These are phyloP conservation scores for Hordeum marinum DNA, from an alignment of 176 grass and related monocot genomes.

Conservation along the genomic window DNA sequence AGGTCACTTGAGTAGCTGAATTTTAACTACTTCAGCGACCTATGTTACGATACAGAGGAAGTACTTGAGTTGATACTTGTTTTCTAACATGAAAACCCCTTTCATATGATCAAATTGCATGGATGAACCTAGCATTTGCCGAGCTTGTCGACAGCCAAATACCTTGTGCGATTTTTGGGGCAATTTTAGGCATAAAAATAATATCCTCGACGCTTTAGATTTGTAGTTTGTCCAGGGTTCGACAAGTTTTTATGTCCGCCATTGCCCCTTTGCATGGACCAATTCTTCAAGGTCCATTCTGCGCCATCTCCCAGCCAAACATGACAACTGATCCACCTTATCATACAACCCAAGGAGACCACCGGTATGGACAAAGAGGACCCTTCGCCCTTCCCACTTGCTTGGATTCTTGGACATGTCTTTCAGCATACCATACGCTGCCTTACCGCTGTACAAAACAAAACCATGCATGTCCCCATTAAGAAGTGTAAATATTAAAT, in stretches of 20 bases:
- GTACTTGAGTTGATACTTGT: neutral
- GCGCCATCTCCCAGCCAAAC: conserved; percentile 50
- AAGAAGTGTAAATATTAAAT: neutral
- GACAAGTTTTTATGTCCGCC: neutral
- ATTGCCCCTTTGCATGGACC: neutral
- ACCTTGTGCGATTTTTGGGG: neutral
- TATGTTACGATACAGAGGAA: too few relatives aligned
- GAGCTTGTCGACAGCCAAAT: neutral
- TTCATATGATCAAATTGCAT: neutral
- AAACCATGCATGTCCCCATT: neutral
- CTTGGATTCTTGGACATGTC: conserved; percentile 64
- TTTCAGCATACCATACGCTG: conserved; percentile 56
- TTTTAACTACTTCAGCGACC: too few relatives aligned
- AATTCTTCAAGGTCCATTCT: conserved; percentile 84
- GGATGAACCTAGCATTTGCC: neutral
- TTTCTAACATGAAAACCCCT: neutral
- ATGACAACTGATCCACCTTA: conserved; percentile 62
- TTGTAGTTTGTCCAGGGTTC: neutral
- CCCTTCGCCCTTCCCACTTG: conserved; percentile 69
- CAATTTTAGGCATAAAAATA: neutral
- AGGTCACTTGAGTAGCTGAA: too few relatives aligned
- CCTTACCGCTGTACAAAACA: conserved; percentile 69
- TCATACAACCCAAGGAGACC: conserved; percentile 90
- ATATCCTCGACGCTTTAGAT: neutral
- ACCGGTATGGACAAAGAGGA: conserved; percentile 87